Percentiles rank a stretch among this genome's conserved stretches.
These are phyloP conservation scores for Fusarium graminum DNA, from an alignment of 2,329 filamentous ascomycete species.

Conservation along the genomic window DNA sequence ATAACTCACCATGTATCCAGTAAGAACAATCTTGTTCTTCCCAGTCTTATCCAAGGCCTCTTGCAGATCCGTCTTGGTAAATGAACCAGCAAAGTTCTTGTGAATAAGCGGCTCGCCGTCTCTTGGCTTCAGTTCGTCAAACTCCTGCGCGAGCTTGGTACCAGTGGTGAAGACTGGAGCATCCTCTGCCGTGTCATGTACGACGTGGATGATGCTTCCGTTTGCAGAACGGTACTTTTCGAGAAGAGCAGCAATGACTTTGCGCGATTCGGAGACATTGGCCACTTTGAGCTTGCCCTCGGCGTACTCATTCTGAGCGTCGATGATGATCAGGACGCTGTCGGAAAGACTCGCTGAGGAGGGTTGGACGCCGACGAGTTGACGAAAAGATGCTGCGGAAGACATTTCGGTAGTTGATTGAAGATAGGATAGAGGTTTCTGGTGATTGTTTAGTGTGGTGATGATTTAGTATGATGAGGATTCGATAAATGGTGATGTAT, in stretches of 20 bases:
- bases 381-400: conserved; percentile 22
- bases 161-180: conserved; percentile 75
- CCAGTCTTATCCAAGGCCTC: conserved; percentile 62
- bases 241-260: conserved; percentile 68
- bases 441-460: not conserved
- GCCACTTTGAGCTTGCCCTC: conserved; percentile 68
- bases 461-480: no score
- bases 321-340: conserved; percentile 74
- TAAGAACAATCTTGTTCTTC: conserved; percentile 71
- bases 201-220: conserved; percentile 69
- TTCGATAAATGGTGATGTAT: no score
- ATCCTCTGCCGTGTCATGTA: conserved; percentile 69
- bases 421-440: not conserved
- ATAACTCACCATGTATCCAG: conserved; percentile 67
- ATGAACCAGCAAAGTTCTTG: conserved; percentile 71
- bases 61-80: conserved; percentile 71
- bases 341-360: conserved; percentile 69
- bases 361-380: conserved; percentile 62
- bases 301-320: conserved; percentile 78
- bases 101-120: conserved; percentile 68
- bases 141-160: conserved; percentile 71
- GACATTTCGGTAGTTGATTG: not conserved
- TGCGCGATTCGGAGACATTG: conserved; percentile 66
- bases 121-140: conserved; percentile 68
- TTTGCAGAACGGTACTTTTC: conserved; percentile 68